These are phyloP conservation scores for Epichloe coenophiala DNA, from an alignment of 2,329 filamentous ascomycete species.

Conservation along the genomic window DNA sequence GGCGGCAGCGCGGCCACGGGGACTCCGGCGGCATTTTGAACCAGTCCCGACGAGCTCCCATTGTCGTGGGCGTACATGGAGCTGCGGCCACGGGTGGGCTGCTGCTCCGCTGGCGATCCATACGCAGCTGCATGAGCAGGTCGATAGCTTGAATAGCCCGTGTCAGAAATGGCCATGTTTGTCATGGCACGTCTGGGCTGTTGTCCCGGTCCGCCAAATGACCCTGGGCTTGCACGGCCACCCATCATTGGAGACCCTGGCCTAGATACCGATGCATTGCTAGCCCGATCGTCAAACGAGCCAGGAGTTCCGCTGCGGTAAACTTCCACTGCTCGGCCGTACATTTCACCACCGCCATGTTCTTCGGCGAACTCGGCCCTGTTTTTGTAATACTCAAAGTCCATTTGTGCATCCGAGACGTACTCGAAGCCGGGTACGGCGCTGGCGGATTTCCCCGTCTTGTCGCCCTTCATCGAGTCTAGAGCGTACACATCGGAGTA, in stretches of 20 bases:
- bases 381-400: constrained; percentile 88
- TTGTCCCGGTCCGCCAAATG: constrained; percentile 18
- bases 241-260: constrained; percentile 33
- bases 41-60: constrained; percentile 38
- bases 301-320: constrained; percentile 48
- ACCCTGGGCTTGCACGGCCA: constrained; percentile 14
- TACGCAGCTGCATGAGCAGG: constrained; percentile 9
- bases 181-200: constrained; percentile 12
- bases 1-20: constrained; percentile 24
- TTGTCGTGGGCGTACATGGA: constrained; percentile 39
- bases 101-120: constrained; percentile 8
- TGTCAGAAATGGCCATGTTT: constrained; percentile 8
- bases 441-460: constrained; percentile 30
- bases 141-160: constrained; percentile 15
- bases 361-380: constrained; percentile 77
- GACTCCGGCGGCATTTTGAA: constrained; percentile 39
- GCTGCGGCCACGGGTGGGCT: constrained; percentile 24
- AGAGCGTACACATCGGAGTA: constrained; percentile 75
- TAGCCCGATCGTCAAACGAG: constrained; percentile 29
- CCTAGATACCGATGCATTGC: constrained; percentile 29
- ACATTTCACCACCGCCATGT: constrained; percentile 63
- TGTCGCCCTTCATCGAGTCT: constrained; percentile 56
- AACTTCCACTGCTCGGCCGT: constrained; percentile 45
- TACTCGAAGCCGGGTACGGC: constrained; percentile 69
- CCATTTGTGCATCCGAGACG: constrained; percentile 72